These are phyloP conservation scores for Fragilariopsis cylindrus DNA, from an alignment of 108 stramenopile species.

Conservation along the genomic window DNA sequence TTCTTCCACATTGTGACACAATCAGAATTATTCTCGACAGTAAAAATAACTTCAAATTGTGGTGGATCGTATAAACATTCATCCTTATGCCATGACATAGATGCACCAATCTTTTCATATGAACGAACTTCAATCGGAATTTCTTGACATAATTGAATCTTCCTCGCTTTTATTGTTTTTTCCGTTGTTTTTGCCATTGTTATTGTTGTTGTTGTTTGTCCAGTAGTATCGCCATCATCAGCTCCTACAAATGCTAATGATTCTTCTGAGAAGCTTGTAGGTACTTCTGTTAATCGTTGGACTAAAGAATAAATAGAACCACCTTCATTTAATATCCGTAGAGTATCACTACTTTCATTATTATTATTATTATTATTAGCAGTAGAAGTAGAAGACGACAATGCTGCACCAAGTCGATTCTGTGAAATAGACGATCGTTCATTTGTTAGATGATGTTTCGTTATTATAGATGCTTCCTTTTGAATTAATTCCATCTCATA, in stretches of 20 bases:
- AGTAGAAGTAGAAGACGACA: constrained; percentile 3
- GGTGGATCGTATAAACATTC: constrained; percentile 67
- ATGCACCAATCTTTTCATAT: constrained; percentile 69
- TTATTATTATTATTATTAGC: neutral
- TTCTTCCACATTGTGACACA: constrained; percentile 64
- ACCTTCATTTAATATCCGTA: constrained; percentile 39
- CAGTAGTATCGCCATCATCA: neutral
- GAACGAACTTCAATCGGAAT: constrained; percentile 68
- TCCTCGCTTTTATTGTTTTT: neutral
- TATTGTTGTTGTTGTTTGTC: neutral
- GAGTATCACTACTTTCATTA: constrained; percentile 17
- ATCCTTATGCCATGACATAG: constrained; percentile 80
- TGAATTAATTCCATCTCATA: constrained; percentile 42
- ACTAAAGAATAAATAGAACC: constrained; percentile 33
- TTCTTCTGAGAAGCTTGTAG: neutral
- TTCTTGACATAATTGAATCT: constrained; percentile 27
- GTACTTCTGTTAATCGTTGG: constrained; percentile 1
- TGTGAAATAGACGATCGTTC: constrained; percentile 71
- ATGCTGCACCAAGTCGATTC: constrained; percentile 52
- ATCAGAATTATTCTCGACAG: constrained; percentile 83
- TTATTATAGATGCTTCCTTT: constrained; percentile 22
- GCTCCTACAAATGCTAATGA: neutral
- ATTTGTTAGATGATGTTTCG: constrained; percentile 25
- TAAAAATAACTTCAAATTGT: constrained; percentile 75
- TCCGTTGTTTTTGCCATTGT: too few relatives aligned